Percentiles rank a stretch among this genome's conserved stretches.
Evolutionary conservation across 345 rosid genomes (phyloP).

Genomic region (Camelina neglecta): DNA sequence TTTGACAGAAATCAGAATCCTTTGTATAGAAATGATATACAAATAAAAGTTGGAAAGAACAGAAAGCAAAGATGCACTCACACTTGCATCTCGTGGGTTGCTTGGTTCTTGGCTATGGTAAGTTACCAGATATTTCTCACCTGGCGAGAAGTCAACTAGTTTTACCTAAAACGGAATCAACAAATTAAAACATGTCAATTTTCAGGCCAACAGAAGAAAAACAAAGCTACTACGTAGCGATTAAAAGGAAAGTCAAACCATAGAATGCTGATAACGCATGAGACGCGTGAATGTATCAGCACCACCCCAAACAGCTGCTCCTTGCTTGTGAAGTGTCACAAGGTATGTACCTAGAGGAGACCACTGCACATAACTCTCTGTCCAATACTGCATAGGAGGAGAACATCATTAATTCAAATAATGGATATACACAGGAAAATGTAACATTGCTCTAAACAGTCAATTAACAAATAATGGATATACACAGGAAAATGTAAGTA

Average conservation of each 20-base stretch:
- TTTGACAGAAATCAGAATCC: conserved; percentile 32
- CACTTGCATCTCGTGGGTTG: conserved; percentile 92
- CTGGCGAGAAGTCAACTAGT: conserved; percentile 89
- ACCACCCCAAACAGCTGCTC: conserved; percentile 99
- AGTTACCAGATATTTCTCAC: conserved; percentile 89
- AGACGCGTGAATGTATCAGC: conserved; percentile 78
- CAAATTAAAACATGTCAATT: neutral
- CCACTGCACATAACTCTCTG: conserved; percentile 96
- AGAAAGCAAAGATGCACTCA: conserved; percentile 45
- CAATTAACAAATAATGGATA: conserved; percentile 6
- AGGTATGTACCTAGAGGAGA: conserved; percentile 93
- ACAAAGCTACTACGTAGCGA: neutral
- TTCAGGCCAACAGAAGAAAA: conserved; percentile 27
- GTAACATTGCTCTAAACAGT: conserved; percentile 11
- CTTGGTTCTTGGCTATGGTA: conserved; percentile 96
- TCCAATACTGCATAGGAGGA: conserved; percentile 74
- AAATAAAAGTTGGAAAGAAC: neutral
- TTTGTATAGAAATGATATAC: neutral
- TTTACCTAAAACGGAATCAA: conserved; percentile 61
- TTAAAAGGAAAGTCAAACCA: conserved; percentile 49
- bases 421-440: neutral
- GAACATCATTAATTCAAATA: conserved; percentile 14
- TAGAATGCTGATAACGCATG: conserved; percentile 91
- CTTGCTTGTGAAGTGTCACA: conserved; percentile 94
- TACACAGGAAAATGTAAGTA: conserved; percentile 13